Evolutionary conservation across 805 yeast species (phyloP), one percentile per base, ranked within the genome.

Genomic region (Spencermartinsiella europaea): DNA sequence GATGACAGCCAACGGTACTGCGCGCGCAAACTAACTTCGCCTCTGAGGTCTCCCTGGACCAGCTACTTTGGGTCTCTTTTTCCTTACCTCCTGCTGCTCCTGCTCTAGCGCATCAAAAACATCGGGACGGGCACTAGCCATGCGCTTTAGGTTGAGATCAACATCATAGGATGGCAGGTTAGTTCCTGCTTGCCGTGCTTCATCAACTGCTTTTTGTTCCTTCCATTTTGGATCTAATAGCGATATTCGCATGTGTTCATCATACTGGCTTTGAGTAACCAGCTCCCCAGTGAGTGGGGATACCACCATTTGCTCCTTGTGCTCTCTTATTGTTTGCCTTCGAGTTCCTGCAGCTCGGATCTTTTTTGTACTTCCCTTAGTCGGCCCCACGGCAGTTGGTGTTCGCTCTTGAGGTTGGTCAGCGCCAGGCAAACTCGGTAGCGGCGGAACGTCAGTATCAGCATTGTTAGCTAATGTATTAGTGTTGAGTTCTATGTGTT

Each of bases 261-360:
- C 60, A 59, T 84, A 87, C 51, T 81, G 69, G 36, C 74, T 71
- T 55, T 85, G 93, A 0, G 90, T 83, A 1, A 90, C 75, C 59
- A 74, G 57, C 56, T 79, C 74, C 1, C 82, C 82, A 0, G 96
- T 85, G 35, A 85, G 70, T n/a, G 96, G 96, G 60, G 96, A 87
- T 52, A 70, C 74, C 35, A 89, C 74, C 40, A 68, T 53, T 5
- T 62, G 66, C 47, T 67, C 74, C 5, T 21, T 34, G 10, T 15
- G 35, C 17, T 43, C 42, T n/a, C 47, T 45, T 20, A 42, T 46
- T 51, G 68, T 61, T 62, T 74, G 59, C 53, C 72, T 58, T 57
- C 95, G 66, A 45, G 81, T 81, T 2, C 95, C 95, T 3, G 85
- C 86, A 2, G 85, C 75, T 51, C 72, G 73, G 21, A 87, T 74